Base-by-base conservation (phyloP, 495 filamentous ascomycete genomes). In the Margaritispora aquatica region DNA sequence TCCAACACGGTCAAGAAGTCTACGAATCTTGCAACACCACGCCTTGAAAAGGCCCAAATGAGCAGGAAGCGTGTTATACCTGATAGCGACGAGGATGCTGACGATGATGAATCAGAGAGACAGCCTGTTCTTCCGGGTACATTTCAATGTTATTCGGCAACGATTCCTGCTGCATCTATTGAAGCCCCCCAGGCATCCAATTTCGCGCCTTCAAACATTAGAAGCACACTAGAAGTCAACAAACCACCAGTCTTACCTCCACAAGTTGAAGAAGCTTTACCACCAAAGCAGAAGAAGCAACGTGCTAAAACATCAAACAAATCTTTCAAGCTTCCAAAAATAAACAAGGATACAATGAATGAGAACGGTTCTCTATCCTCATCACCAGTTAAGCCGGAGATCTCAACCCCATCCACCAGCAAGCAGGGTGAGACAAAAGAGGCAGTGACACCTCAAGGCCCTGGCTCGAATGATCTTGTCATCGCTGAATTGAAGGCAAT, bases 401-500 rank as follows among this genome's bases (percentile, higher is more conserved):
- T 19, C 21, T 5, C 21, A 17, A 50, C 3, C n/a, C n/a, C n/a
- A n/a, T n/a, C n/a, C n/a, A n/a, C n/a, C n/a, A n/a, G n/a, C n/a
- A n/a, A n/a, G n/a, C n/a, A n/a, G n/a, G n/a, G n/a, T n/a, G 31
- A 34, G 52, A 19, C 19, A 21, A 15, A 26, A 19, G 10, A 1
- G 9, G 55, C 41, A 61, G 29, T 41, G 0, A 22, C 38, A 34
- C 29, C 46, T 13, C 26, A 51, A 26, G 17, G 29, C 23, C 46
- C 20, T 29, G 54, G n/a, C 19, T 49, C 55, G 9, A 51, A 54
- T 11, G 61, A 67, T 47, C 60, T 62, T 7, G 26, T 63, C 26
- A 62, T 57, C 34, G 55, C 54, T 20, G 65, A 67, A 48, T 38
- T 64, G 48, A 67, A 67, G 23, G 55, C 55, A 17, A 67, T 64